phyloP scores from a whole-genome alignment of 225 moss, liverwort and hornwort genomes.

The Marchantia paleacea region DNA sequence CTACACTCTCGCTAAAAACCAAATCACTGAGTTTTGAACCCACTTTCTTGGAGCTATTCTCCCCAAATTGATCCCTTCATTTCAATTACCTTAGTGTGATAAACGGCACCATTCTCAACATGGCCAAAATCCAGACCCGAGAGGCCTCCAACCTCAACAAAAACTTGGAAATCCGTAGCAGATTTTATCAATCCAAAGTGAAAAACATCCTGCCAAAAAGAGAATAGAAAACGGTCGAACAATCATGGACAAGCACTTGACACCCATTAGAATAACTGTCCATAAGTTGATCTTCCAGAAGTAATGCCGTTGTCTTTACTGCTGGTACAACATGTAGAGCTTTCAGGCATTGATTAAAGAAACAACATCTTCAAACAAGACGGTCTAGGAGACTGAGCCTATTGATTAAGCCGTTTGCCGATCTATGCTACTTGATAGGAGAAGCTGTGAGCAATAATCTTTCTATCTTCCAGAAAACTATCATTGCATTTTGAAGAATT shows the following conservation, averaged over 20 bases:
- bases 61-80: neutral
- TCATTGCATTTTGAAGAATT: no score
- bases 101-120: slow-evolving; percentile 75
- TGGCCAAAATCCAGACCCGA: slow-evolving; percentile 87
- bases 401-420: no score
- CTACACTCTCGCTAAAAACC: no score
- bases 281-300: neutral
- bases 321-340: no score
- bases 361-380: no score
- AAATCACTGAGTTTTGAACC: no score
- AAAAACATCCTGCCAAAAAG: slow-evolving; percentile 55
- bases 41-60: neutral
- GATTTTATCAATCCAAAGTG: slow-evolving; percentile 83
- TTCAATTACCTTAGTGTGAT: slow-evolving; percentile 63
- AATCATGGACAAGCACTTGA: neutral
- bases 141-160: slow-evolving; percentile 65
- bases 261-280: neutral
- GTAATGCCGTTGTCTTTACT: no score
- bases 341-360: no score
- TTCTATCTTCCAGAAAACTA: no score
- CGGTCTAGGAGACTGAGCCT: no score
- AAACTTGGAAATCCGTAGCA: slow-evolving; percentile 90
- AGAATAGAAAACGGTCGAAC: neutral
- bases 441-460: no score
- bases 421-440: no score